Conservation (phyloP, 1,284 basidiomycete genomes). For the Cryptococcus jaspeensis region DNA sequence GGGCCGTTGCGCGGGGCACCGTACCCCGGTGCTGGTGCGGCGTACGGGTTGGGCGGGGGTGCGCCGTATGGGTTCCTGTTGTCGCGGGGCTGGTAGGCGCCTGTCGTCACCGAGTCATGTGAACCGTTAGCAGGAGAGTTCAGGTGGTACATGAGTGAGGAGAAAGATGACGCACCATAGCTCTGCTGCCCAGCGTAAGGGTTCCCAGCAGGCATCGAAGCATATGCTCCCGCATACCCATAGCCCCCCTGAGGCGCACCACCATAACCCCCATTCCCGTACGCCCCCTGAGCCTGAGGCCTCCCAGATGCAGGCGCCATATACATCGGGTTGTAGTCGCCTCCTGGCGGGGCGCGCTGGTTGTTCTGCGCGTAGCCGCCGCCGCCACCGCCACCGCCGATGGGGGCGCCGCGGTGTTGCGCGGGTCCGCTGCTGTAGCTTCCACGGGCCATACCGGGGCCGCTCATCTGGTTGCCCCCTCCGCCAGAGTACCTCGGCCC, state of each 20-base stretch:
- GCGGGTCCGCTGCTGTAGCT: slow-evolving; percentile 8
- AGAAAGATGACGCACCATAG: slow-evolving; percentile 13
- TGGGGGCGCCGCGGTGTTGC: not conserved
- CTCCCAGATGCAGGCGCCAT: not conserved
- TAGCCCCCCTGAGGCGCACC: slow-evolving; percentile 9
- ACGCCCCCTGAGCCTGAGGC: not conserved
- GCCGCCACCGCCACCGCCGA: not conserved
- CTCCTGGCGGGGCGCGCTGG: not conserved
- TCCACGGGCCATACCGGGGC: slow-evolving; percentile 23
- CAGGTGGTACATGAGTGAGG: no score
- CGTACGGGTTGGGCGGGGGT: slow-evolving; percentile 11
- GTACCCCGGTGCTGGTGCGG: slow-evolving; percentile 15
- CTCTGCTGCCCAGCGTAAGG: slow-evolving; percentile 13
- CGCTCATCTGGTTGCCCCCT: slow-evolving; percentile 13
- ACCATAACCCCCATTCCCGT: slow-evolving; percentile 5
- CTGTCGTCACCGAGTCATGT: no score
- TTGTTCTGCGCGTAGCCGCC: not conserved
- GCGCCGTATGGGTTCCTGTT: slow-evolving; percentile 5
- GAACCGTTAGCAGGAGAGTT: no score
- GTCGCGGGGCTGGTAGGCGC: no score
- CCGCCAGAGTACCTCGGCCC: slow-evolving; percentile 17
- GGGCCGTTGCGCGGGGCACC: slow-evolving; percentile 17
- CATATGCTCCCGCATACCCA: slow-evolving; percentile 12
- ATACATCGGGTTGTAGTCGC: no score
- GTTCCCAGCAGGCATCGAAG: not conserved